Conservation (phyloP, 2,329 filamentous ascomycete species). For the Penicillium sp. region DNA sequence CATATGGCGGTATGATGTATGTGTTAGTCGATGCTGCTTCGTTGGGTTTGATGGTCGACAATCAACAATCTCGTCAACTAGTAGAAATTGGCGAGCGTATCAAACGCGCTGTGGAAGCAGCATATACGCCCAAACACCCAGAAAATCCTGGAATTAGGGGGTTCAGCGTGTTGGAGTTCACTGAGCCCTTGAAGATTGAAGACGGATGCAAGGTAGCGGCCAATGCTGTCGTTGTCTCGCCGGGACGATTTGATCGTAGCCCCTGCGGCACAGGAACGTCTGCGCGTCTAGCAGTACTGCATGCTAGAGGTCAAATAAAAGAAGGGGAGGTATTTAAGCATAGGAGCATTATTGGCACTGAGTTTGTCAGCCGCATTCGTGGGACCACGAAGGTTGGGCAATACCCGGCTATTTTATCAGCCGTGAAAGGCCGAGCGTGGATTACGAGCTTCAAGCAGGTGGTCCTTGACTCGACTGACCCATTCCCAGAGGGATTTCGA, state of each 20-base stretch:
- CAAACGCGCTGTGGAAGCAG: conserved; percentile 43
- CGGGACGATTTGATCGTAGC: conserved; percentile 52
- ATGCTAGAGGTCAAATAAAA: conserved; percentile 45
- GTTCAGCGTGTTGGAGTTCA: conserved; percentile 47
- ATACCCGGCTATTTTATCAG: conserved; percentile 47
- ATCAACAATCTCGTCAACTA: conserved; percentile 38
- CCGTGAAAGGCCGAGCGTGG: conserved; percentile 51
- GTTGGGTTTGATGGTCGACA: conserved; percentile 41
- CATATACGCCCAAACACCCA: conserved; percentile 47
- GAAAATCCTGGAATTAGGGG: conserved; percentile 49
- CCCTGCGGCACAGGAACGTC: conserved; percentile 54
- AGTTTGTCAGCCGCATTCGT: conserved; percentile 47
- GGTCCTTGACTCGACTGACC: conserved; percentile 50
- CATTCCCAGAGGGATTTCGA: conserved; percentile 49
- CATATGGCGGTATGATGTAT: conserved; percentile 55
- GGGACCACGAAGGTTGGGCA: conserved; percentile 44
- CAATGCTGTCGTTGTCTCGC: conserved; percentile 52
- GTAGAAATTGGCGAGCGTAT: conserved; percentile 51
- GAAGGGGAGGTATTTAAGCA: conserved; percentile 45
- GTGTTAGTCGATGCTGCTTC: conserved; percentile 47
- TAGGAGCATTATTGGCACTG: conserved; percentile 49
- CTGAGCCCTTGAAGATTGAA: conserved; percentile 35
- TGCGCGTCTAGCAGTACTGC: conserved; percentile 50
- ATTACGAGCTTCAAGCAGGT: conserved; percentile 51
- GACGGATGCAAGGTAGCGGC: conserved; percentile 33